Evolutionary conservation across 2,329 filamentous ascomycete genomes (phyloP), one percentile per base, ranked within the genome.

Genomic region (Karstenula rhodostoma): DNA sequence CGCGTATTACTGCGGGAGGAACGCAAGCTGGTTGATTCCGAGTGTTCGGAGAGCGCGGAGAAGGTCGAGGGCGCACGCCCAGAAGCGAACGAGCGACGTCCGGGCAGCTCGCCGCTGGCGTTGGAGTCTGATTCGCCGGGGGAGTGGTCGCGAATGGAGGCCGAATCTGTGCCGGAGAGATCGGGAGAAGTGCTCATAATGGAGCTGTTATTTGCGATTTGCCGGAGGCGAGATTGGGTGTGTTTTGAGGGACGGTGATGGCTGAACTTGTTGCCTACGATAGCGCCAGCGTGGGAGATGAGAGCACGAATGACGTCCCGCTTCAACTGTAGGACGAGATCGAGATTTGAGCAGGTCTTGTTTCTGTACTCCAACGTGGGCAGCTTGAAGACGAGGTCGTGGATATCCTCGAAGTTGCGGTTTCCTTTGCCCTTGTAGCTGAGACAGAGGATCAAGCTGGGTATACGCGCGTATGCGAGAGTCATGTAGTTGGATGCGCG

Each of bases 311-410:
- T 92, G 59, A 98, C 91, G 49, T 96, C 94, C 75, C 94, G 96
- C 81, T 99, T 98, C 56, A 99, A 85, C 15, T 93, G 91, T 50
- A 98, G 84, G 0, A 94, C 94, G 10, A 99, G 87, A 73, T 99
- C 95, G 7, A 99, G 86, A 76, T 98, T 99, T 7, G 93, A 97
- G 95, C 95, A 99, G 9, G 94, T 98, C 83, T 99, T 99, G 84
- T 99, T 99, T 65, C 93, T 89, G 81, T 97, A 98, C 77, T 99
- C 95, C 49, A 99, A 89, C 2, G 91, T 90, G 3, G 95, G 95
- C 80, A 99, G 87, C 35, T 93, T 89, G 86, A 99, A 99, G 51
- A 99, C 95, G 68, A 99, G 96, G 74, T 98, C 90, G 79, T 99
- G 94, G 17, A 99, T 90, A 77, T 99, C 96, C 80, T 97, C 93